Conservation (phyloP, 2,329 filamentous ascomycete species). For the Hawksworthiomyces lignivorus region DNA sequence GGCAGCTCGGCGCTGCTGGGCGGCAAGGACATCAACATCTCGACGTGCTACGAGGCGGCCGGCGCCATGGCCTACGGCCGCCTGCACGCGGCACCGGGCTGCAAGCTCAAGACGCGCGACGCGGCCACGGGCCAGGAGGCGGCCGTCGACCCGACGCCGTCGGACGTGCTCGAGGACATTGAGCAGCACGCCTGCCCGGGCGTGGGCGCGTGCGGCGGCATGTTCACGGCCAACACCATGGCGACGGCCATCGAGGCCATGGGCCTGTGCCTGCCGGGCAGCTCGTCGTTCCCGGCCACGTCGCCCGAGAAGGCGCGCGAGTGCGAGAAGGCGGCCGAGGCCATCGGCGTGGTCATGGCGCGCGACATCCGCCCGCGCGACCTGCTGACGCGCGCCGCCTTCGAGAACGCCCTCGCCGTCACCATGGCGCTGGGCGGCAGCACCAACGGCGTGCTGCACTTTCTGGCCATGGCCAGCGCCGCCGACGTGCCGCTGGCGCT, state of each 20-base stretch:
- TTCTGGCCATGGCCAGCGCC: constrained; percentile 83
- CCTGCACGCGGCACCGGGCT: constrained; percentile 54
- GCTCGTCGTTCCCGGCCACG: constrained; percentile 72
- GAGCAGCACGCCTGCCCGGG: constrained; percentile 71
- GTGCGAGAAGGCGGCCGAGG: constrained; percentile 71
- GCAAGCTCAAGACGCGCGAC: constrained; percentile 3
- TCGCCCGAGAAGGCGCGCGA: constrained; percentile 81
- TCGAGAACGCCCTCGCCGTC: constrained; percentile 83
- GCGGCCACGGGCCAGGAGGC: constrained; percentile 39
- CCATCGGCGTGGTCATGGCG: constrained; percentile 73
- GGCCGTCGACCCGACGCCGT: constrained; percentile 50
- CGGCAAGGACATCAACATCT: constrained; percentile 76
- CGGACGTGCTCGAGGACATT: constrained; percentile 78
- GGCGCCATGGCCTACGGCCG: constrained; percentile 75
- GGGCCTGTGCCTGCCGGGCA: constrained; percentile 74
- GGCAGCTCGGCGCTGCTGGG: constrained; percentile 73
- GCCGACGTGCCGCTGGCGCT: constrained; percentile 70
- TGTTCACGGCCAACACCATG: constrained; percentile 96
- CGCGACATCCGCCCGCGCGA: constrained; percentile 74
- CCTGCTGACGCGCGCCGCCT: constrained; percentile 69
- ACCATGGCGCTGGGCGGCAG: constrained; percentile 89
- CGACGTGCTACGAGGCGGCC: constrained; percentile 78
- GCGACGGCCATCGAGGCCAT: constrained; percentile 85
- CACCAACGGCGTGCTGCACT: constrained; percentile 82
- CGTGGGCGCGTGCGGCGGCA: constrained; percentile 65